Conservation (phyloP, 164 flowering plant genomes). For the Sextonia rubra region DNA sequence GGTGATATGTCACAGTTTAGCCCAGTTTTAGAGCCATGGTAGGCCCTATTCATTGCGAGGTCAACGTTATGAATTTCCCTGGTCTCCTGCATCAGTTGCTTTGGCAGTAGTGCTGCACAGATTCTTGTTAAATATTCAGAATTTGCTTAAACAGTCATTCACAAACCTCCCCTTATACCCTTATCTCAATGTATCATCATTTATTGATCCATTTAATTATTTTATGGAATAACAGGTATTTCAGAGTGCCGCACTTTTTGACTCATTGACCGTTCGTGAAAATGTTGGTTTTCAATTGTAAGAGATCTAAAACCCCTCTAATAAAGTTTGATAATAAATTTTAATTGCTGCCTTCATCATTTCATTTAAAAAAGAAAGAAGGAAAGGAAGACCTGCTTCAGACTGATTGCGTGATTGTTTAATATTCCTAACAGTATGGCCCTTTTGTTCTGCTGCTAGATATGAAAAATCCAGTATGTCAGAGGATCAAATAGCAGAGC, state of each 20-base stretch:
- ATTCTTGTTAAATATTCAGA: not conserved
- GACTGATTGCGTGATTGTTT: not conserved
- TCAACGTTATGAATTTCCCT: not conserved
- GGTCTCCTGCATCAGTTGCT: not conserved
- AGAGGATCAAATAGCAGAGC: conserved; percentile 61
- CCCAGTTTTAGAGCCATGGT: no score
- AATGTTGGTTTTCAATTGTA: conserved; percentile 99
- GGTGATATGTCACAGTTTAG: no score
- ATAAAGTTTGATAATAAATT: not conserved
- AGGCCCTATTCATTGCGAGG: not conserved
- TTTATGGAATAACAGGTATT: conserved; percentile 57
- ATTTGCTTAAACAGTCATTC: not conserved
- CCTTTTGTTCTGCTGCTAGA: conserved; percentile 26
- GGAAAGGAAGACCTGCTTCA: not conserved
- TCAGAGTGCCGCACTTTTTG: conserved; percentile 99
- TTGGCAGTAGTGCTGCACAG: no score
- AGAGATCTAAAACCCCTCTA: conserved; percentile 25
- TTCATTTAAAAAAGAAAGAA: no score
- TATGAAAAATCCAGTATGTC: conserved; percentile 87
- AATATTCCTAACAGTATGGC: not conserved
- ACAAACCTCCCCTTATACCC: not conserved
- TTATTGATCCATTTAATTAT: conserved; percentile 1
- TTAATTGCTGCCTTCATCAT: not conserved
- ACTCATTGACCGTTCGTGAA: conserved; percentile 92
- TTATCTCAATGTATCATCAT: not conserved